Evolutionary conservation across 805 yeast species (phyloP), one percentile per base, ranked within the genome.

Genomic region (Nakazawaea laoshanensis): DNA sequence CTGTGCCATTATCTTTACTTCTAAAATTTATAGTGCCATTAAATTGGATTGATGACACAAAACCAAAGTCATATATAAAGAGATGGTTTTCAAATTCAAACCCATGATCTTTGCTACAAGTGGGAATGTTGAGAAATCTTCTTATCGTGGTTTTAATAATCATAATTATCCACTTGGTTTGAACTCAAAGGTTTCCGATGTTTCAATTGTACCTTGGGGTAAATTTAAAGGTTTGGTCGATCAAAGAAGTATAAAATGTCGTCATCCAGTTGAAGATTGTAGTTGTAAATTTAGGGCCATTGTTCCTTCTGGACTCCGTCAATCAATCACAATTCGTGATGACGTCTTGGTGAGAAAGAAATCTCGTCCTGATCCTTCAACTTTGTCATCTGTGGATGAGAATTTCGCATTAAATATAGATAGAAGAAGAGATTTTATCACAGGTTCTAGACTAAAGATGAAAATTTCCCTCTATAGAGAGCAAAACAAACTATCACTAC

Each of bases 1-100:
- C 34, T 69, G 87, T 12, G 77, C 87, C 3, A 67, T 76, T 20
- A 42, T 72, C 18, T 84, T 85, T 50, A 74, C 84, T 19, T 68
- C 68, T 43, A 70, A 57, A 46, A 71, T 80, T 23, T 80, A 76
- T 48, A 63, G 70, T 19, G 70, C 74, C 9, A 63, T 70, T 27
- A 77, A 76, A 49, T 57, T 61, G 6, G 83, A 77, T 44, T 76
- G 53, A 52, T 15, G 28, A 12, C 12, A 7, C 13, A 24, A 7
- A 24, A 24, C 13, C n/a, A n/a, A n/a, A n/a, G n/a, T n/a, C n/a
- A n/a, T n/a, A n/a, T n/a, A n/a, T n/a, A n/a, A n/a, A n/a, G n/a
- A n/a, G n/a, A n/a, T n/a, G n/a, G n/a, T n/a, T n/a, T n/a, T n/a
- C n/a, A n/a, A n/a, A n/a, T n/a, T n/a, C n/a, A n/a, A n/a, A n/a